Evolutionary conservation across 2,329 filamentous ascomycete species (phyloP).

Genomic region (Exophiala oligosperma): DNA sequence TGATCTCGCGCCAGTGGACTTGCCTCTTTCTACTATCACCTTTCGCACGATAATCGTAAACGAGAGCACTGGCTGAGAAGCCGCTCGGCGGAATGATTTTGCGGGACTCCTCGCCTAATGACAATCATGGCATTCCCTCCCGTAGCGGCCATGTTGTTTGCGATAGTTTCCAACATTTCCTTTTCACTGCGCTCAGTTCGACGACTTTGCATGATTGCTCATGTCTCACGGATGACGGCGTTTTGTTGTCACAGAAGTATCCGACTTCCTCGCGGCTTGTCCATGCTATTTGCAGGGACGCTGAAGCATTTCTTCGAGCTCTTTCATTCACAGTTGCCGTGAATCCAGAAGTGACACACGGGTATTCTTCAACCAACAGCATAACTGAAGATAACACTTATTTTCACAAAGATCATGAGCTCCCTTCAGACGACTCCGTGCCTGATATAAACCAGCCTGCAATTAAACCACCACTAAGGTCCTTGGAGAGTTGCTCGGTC

Average conservation of each 20-base stretch:
- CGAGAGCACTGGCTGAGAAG: neutral
- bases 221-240: neutral
- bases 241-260: neutral
- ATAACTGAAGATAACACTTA: neutral
- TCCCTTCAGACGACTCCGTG: neutral
- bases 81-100: neutral
- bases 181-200: neutral
- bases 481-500: neutral
- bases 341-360: neutral
- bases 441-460: neutral
- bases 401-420: neutral
- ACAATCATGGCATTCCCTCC: neutral
- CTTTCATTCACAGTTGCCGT: neutral
- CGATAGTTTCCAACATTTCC: neutral
- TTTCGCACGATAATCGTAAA: neutral
- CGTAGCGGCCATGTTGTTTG: neutral
- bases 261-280: neutral
- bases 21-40: too few species aligned
- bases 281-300: neutral
- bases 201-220: neutral
- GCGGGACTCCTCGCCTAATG: neutral
- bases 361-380: neutral
- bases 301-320: neutral
- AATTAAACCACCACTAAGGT: neutral
- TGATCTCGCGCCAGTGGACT: too few species aligned